Evolutionary conservation across 108 stramenopile genomes (phyloP).

Genomic region (Nannochloropsis salina): DNA sequence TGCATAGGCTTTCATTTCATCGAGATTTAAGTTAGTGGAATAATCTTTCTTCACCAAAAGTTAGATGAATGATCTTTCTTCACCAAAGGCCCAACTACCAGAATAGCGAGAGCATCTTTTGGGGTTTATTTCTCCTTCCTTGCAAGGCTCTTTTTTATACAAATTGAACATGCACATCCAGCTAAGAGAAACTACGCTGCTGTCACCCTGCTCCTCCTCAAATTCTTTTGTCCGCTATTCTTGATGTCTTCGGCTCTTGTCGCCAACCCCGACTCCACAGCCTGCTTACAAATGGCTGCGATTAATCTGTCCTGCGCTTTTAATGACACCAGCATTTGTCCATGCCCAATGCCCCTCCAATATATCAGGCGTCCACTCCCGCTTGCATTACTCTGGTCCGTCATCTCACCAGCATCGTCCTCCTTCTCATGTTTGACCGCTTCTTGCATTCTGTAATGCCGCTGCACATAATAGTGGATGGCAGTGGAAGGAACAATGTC

Average conservation of each 20-base stretch:
- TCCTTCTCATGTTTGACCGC: neutral
- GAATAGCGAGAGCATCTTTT: too few relatives aligned
- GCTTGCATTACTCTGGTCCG: neutral
- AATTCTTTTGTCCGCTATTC: too few relatives aligned
- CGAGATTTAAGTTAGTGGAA: too few relatives aligned
- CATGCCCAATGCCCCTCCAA: constrained; percentile 32
- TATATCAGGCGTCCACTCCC: constrained; percentile 23
- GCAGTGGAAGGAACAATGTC: constrained; percentile 31
- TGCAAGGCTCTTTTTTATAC: too few relatives aligned
- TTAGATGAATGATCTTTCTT: too few relatives aligned
- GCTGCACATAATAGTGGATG: constrained; percentile 27
- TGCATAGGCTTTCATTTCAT: too few relatives aligned
- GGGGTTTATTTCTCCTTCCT: too few relatives aligned
- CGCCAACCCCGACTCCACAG: neutral
- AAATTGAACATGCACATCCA: too few relatives aligned
- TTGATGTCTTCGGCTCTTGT: neutral
- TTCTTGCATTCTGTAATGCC: neutral
- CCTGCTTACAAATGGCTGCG: neutral
- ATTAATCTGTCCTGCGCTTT: constrained; percentile 16
- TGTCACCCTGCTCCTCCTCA: too few relatives aligned
- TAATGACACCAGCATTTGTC: neutral
- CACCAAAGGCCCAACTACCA: too few relatives aligned
- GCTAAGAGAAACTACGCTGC: too few relatives aligned
- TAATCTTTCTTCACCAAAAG: too few relatives aligned
- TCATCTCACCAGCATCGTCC: neutral